Evolutionary conservation across 257 asterid species (phyloP), one percentile per base, ranked within the genome.

Genomic region (Solanum sejunctum): DNA sequence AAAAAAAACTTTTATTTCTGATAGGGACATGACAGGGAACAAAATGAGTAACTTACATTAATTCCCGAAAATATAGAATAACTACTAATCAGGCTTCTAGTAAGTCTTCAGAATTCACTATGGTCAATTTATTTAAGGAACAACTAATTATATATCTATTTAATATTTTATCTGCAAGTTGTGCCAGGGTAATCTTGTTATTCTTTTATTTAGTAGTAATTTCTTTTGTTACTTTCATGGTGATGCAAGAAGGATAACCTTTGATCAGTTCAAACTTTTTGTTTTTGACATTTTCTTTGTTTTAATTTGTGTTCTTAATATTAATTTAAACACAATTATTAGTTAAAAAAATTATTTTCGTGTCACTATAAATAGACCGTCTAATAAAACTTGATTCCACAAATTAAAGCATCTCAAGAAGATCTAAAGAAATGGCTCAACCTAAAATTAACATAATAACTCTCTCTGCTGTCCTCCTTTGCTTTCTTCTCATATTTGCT

Each of bases 371-470:
- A 75, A 15, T 75, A 49, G 23, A 75, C 61, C 56, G 58, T 67
- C 23, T 67, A 4, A 32, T 17, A 36, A 69, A 69, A 8, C 77
- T 69, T 69, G 3, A 69, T 16, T 32, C 47, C 77, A 32, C 51
- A 69, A 60, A 60, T 21, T 23, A 61, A 67, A 67, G 13, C 75
- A 32, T 67, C 75, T 67, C 23, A 69, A 36, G 17, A 36, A 69
- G 77, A 36, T 20, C 1, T 45, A 73, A 72, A 77, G 70, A 73
- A 55, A 88, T 88, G 90, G 86, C 86, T 18, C 85, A 86, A 58
- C 56, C 83, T 43, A 83, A 56, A 80, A 7, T 80, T 55, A 80
- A 9, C 70, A 54, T 4, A 32, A n/a, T 58, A 55, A 32, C 51
- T 39, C n/a, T 55, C 1, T 55, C 51, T 18, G 56, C 54, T 43